Conservation (phyloP, 2,329 filamentous ascomycete species). For the Trichoderma sp. region DNA sequence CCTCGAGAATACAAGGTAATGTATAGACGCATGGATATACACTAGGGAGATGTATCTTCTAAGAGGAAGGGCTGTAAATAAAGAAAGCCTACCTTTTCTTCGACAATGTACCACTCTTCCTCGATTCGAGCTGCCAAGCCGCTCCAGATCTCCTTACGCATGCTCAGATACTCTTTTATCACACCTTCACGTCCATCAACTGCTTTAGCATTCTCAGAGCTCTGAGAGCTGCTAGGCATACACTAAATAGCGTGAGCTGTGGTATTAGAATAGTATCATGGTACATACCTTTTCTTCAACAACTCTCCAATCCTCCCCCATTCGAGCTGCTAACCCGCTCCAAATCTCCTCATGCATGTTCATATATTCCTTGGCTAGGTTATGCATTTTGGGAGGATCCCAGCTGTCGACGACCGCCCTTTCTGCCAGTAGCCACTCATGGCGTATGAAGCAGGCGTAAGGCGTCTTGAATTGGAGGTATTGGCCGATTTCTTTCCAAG, state of each 20-base stretch:
- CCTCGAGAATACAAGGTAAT: not conserved
- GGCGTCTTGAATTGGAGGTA: not conserved
- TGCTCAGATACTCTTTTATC: not conserved
- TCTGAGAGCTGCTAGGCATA: not conserved
- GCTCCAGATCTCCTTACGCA: not conserved
- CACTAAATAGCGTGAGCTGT: not conserved
- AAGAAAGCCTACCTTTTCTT: not conserved
- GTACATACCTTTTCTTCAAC: not conserved
- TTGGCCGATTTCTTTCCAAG: not conserved
- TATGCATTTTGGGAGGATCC: not conserved
- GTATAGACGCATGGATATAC: not conserved
- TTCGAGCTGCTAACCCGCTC: not conserved
- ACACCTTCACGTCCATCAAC: not conserved
- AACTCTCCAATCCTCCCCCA: not conserved
- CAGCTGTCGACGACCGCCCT: not conserved
- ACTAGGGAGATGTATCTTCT: fast-evolving
- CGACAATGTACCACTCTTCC: not conserved
- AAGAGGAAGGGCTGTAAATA: not conserved
- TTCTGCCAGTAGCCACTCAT: not conserved
- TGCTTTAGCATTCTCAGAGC: not conserved
- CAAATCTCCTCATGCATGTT: not conserved
- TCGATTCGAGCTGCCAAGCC: not conserved
- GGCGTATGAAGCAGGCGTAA: not conserved
- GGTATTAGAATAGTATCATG: not conserved
- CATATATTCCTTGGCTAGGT: not conserved